Evolutionary conservation across 2,329 filamentous ascomycete genomes (phyloP), one percentile per base, ranked within the genome.

Genomic region (Talaromyces albobiverticillius): DNA sequence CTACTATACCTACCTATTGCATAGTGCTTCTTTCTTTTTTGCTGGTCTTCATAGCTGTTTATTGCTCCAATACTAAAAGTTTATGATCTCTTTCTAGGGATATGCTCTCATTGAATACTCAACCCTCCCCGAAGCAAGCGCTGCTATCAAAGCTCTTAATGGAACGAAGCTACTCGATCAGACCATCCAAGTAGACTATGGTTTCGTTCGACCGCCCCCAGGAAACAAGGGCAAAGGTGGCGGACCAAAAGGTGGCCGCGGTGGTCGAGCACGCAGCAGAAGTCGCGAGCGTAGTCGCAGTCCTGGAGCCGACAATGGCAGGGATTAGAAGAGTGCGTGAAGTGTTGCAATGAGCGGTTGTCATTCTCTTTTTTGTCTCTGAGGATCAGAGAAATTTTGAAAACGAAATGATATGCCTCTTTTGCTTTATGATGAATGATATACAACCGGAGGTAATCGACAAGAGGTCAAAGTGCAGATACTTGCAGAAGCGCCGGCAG

Each of bases 91-190:
- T 47, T 8, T 38, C 16, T 61, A 87, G 84, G 84, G 84, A 59
- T 87, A 87, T 67, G 83, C 81, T 34, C 75, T 87, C 54, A 84
- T 87, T 60, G 84, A 87, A 72, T 87, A 84, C 64, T 74, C 83
- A 1, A 86, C 83, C 8, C 75, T 85, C 51, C 75, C 78, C 49
- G 83, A 87, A 71, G 84, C 84, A n/a, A 77, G 77, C 49, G 81
- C 80, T 31, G 84, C 84, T 4, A 83, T 87, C 65, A 79, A 83
- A 64, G 80, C 78, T 57, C 79, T 83, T 22, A 81, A 86, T 59
- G 81, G 78, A 43, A 71, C 79, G 50, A 83, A 86, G 66, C 69
- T 87, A 47, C 80, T 87, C 25, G 84, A 87, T 58, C 83, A 86
- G 69, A 84, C 82, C n/a, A 77, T 87, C 57, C 70, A 72, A 13